Base-by-base conservation (phyloP, 805 yeast species). In the Teunomyces pallodes region DNA sequence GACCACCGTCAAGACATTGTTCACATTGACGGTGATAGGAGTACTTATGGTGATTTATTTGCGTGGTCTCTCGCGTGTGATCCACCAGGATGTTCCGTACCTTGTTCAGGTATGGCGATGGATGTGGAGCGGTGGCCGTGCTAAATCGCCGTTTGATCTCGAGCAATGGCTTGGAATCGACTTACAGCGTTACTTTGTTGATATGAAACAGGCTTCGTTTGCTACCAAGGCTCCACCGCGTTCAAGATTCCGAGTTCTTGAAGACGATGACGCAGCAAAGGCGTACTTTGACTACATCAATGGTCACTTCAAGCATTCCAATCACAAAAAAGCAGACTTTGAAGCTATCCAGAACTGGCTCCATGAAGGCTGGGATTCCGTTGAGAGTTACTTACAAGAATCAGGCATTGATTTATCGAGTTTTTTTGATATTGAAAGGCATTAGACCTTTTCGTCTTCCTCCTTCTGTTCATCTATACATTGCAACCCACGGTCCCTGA, bases 401-500 rank as follows among this genome's bases (percentile, higher is more conserved):
- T 36, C 39, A 4, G 48, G 48, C n/a, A 27, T 48, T 24, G 51
- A 48, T 20, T 9, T 46, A 5, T 20, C 27, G 8, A 30, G 27
- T 3, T 39, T 39, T 1, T 32, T 32, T 32, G 13, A 12, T 8
- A n/a, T 12, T 12, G n/a, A 30, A 30, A 20, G 24, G 24, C 6
- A 20, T 20, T 20, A 20, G 24, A 5, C 24, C 24, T 20, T 20
- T 20, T 20, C 24, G 6, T 20, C 6, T 20, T 20, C n/a, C 33
- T 27, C 30, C 20, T 10, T 17, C 42, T 38, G n/a, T 49, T 71
- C 73, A 46, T 70, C 76, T 44, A 70, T 56, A 47, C 73, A 65
- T 27, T 61, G 67, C 46, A 71, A 61, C 1, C 76, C 76, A 39
- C 61, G 59, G 47, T 71, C 76, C 33, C 57, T 57, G 30, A 69